A percentile compares a stretch with the other conserved stretches of the same genome.
phyloP scores from a whole-genome alignment of 495 filamentous ascomycete genomes.

The Neurospora sp. region DNA sequence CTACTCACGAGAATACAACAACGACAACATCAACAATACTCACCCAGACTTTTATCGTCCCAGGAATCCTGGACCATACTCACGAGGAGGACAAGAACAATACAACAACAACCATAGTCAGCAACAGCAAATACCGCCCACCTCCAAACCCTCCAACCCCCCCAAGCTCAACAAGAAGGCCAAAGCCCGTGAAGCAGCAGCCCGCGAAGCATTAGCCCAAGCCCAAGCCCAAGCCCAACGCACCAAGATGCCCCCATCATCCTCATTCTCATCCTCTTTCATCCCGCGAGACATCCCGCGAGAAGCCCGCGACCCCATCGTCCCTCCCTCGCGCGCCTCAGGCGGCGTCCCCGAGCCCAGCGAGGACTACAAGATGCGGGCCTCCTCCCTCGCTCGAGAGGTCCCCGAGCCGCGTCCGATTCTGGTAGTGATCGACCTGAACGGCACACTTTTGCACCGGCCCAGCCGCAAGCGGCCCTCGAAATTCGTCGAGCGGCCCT shows the following conservation, averaged over 20 bases:
- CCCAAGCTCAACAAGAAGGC: background rate
- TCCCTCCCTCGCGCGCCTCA: slow-evolving; percentile 28
- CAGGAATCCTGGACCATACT: too few species aligned
- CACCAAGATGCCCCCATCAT: background rate
- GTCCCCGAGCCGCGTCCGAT: slow-evolving; percentile 33
- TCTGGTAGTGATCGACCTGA: slow-evolving; percentile 82
- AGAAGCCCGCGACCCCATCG: slow-evolving; percentile 12
- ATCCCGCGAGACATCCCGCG: background rate
- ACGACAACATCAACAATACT: too few species aligned
- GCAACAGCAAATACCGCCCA: background rate
- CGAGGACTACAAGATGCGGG: slow-evolving; percentile 24
- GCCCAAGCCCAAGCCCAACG: background rate
- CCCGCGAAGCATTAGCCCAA: background rate
- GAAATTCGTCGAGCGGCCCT: slow-evolving; percentile 50
- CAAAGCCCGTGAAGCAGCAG: background rate
- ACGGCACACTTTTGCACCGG: slow-evolving; percentile 78
- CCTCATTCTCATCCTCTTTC: background rate
- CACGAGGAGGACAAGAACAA: too few species aligned
- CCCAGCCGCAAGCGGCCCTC: slow-evolving; percentile 37
- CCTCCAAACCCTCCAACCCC: background rate
- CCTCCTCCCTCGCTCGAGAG: slow-evolving; percentile 10
- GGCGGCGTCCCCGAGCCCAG: slow-evolving; percentile 40
- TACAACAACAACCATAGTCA: background rate
- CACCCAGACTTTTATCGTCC: too few species aligned
- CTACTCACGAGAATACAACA: background rate